These are phyloP conservation scores for Talaromyces sp. DNA, from an alignment of 2,329 filamentous ascomycete species.

Conservation along the genomic window DNA sequence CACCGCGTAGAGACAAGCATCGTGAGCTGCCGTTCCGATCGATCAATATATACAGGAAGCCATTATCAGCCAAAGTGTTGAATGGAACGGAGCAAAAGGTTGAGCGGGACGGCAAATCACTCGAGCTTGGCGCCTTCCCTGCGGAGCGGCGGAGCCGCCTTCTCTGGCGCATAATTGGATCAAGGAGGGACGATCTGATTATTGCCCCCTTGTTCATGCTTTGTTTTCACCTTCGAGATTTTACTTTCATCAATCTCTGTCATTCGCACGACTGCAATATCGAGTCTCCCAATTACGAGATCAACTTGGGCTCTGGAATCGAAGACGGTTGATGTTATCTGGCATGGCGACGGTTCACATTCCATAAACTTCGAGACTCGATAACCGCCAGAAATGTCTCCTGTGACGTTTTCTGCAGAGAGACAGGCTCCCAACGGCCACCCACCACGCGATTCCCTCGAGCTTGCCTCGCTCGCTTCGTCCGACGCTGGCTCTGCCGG, in stretches of 20 bases:
- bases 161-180: constrained; percentile 1
- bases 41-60: not conserved
- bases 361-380: constrained; percentile 9
- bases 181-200: not conserved
- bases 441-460: constrained; percentile 80
- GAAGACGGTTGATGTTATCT: not conserved
- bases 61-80: not conserved
- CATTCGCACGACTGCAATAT: not conserved
- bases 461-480: constrained; percentile 91
- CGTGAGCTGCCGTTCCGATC: not conserved
- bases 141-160: not conserved
- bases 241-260: not conserved
- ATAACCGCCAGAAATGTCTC: constrained; percentile 29
- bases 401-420: constrained; percentile 30
- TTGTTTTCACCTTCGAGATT: not conserved
- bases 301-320: not conserved
- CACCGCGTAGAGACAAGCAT: constrained; percentile 21
- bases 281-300: not conserved
- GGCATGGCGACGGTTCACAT: constrained; percentile 18
- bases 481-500: constrained; percentile 65
- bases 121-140: constrained; percentile 2
- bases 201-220: not conserved
- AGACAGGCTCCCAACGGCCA: constrained; percentile 28
- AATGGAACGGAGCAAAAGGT: not conserved
- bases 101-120: constrained; percentile 2